phyloP scores from a whole-genome alignment of 2,329 filamentous ascomycete species.

The Tolypocladium tundrense region DNA sequence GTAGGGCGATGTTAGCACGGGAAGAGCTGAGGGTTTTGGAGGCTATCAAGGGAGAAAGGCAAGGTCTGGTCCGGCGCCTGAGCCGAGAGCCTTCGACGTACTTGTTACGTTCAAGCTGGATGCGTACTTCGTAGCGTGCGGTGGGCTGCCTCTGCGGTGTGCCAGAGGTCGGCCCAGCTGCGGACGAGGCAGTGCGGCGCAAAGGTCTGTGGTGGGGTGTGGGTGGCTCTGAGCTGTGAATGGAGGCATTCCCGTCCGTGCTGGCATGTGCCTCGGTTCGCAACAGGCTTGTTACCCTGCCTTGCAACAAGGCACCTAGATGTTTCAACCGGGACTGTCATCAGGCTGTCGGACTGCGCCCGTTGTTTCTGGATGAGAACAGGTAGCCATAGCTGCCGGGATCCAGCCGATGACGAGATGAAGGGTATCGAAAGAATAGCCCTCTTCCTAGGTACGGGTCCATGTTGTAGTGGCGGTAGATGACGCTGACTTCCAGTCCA shows the following conservation, averaged over 20 bases:
- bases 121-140: neutral
- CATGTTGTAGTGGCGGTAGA: neutral
- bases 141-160: neutral
- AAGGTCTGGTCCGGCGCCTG: neutral
- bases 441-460: no score
- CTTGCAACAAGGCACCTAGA: neutral
- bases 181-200: neutral
- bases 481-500: neutral
- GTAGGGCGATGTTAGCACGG: neutral
- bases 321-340: neutral
- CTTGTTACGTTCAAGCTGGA: neutral
- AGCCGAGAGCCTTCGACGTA: neutral
- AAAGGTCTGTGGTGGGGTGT: neutral
- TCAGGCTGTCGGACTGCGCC: neutral
- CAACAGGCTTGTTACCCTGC: neutral
- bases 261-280: neutral
- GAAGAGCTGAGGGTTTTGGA: neutral
- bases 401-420: neutral
- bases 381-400: no score
- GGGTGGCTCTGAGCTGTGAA: neutral
- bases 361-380: neutral
- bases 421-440: neutral
- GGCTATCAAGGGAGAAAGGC: neutral
- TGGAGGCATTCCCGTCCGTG: neutral
- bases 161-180: neutral